Evolutionary conservation across 1,284 basidiomycete genomes (phyloP).

Genomic region (Puccinia hordei): DNA sequence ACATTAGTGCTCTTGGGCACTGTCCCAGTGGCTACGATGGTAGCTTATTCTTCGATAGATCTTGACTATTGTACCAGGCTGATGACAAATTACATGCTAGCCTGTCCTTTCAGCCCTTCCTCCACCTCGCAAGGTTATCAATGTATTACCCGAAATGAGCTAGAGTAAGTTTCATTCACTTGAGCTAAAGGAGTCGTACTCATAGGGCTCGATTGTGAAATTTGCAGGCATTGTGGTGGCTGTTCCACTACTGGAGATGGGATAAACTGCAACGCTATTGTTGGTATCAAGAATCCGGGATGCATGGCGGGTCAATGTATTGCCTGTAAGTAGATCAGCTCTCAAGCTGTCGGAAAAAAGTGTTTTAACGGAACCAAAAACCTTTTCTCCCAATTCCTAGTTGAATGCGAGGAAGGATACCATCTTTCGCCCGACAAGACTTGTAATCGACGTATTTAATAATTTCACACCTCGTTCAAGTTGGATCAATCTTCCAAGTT

Average conservation of each 20-base stretch:
- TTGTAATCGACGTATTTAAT: constrained; percentile 10
- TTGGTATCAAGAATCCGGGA: constrained; percentile 33
- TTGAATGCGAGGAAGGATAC: constrained; percentile 33
- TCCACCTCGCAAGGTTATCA: constrained; percentile 33
- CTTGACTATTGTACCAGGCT: neutral
- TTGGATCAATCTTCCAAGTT: too few relatives aligned
- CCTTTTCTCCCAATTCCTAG: neutral
- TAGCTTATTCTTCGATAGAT: neutral
- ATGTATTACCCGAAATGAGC: constrained; percentile 33
- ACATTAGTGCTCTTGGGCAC: constrained; percentile 13
- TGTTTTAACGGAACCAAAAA: neutral
- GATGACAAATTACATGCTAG: neutral
- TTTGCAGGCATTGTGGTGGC: constrained; percentile 37
- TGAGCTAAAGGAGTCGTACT: neutral
- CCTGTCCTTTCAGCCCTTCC: constrained; percentile 46
- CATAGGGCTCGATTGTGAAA: neutral
- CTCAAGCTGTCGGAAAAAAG: too few relatives aligned
- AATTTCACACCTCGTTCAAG: neutral
- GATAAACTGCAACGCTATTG: constrained; percentile 28
- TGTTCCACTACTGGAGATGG: constrained; percentile 46
- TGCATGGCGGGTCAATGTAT: constrained; percentile 38
- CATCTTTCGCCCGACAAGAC: constrained; percentile 18
- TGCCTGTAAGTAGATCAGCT: constrained; percentile 43
- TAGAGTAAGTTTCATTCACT: constrained; percentile 9
- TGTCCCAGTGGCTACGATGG: constrained; percentile 39